Evolutionary conservation across 2,329 filamentous ascomycete genomes (phyloP), one percentile per base, ranked within the genome.

Genomic region (Xylaria sp.): DNA sequence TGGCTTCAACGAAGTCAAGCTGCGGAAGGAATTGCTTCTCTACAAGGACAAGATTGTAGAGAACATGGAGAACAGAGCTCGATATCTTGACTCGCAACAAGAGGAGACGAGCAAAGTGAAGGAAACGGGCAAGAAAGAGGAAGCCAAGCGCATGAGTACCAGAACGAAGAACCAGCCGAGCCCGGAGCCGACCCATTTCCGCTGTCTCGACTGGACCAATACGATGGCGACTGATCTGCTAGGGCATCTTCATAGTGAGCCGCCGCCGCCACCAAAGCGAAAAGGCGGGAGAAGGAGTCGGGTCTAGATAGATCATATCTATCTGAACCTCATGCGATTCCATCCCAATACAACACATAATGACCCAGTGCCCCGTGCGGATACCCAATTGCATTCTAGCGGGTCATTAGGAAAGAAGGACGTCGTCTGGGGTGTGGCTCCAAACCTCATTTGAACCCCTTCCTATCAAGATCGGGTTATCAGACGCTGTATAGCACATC

Each of bases 1-100:
- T 17, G 96, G 96, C 1, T 86, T 91, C 72, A 94, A 97, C 71
- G 96, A 99, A 81, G 83, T 92, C 71, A 94, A 93, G 77, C 85
- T 99, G 59, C 89, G 92, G 69, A 98, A 97, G 80, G 95, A 98
- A 79, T 86, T 99, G 4, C 83, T 91, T 59, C 82, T 85, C 23
- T 97, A 91, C 82, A 90, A 89, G 59, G 90, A 94, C 48, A 88
- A 89, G 75, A 97, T 97, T 71, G 83, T 86, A 28, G 86, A 87
- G 70, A 89, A 94, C 76, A 97, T 97, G 94, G 85, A 90, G 74
- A 91, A 90, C 76, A 90, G 97, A 70, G 89, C 89, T 70, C 84
- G 87, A 72, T 97, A 97, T 75, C 85, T 97, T 64, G 81, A 87
- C 38, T 78, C 80, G 0, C 83, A 85, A 23, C 71, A 72, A 15